phyloP scores from a whole-genome alignment of 768 basidiomycete species.

The Boletus tomentosulus region DNA sequence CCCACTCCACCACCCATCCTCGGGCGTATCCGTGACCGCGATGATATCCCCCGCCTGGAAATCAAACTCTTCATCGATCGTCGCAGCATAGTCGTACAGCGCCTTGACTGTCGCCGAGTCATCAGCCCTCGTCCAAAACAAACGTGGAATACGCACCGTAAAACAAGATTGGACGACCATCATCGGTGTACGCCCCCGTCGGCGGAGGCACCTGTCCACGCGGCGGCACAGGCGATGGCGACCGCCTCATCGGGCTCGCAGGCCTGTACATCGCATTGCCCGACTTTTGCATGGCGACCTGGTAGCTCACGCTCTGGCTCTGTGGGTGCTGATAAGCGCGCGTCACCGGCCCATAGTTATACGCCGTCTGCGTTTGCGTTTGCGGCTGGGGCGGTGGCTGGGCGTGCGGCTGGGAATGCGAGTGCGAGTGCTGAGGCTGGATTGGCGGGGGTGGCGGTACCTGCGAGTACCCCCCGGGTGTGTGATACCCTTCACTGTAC shows the following conservation, averaged over 20 bases:
- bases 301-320: slow-evolving; percentile 23
- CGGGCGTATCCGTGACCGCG: slow-evolving; percentile 89
- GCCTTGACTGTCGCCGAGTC: slow-evolving; percentile 63
- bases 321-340: slow-evolving; percentile 8
- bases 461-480: slow-evolving; percentile 14
- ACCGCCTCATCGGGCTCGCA: slow-evolving; percentile 41
- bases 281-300: slow-evolving; percentile 26
- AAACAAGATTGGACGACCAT: slow-evolving; percentile 79
- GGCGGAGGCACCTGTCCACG: slow-evolving; percentile 39
- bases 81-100: slow-evolving; percentile 79
- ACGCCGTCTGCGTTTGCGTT: not conserved
- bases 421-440: not conserved
- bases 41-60: slow-evolving; percentile 96
- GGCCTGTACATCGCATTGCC: slow-evolving; percentile 34
- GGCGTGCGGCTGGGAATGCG: not conserved
- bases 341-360: not conserved
- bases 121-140: not conserved
- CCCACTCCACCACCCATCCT: slow-evolving; percentile 98
- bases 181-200: slow-evolving; percentile 78
- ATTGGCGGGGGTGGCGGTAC: slow-evolving; percentile 7
- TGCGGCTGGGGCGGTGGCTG: not conserved
- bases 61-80: slow-evolving; percentile 91
- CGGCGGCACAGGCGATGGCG: slow-evolving; percentile 47
- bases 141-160: slow-evolving; percentile 59
- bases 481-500: slow-evolving; percentile 18